A percentile compares a stretch with the other conserved stretches of the same genome.
Conservation (phyloP, 805 yeast species). For the Candida namnaoensis region DNA sequence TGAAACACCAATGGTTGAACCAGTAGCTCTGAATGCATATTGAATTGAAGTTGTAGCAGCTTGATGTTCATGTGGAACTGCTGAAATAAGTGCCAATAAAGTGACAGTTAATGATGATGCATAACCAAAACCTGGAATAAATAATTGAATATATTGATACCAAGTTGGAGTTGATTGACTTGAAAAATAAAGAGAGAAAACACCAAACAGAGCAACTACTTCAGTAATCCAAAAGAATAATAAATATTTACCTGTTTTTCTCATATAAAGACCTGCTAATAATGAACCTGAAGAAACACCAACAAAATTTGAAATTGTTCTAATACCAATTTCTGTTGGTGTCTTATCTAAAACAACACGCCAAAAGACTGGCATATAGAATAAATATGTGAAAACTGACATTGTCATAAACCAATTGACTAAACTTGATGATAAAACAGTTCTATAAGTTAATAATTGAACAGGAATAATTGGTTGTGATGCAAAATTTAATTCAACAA, state of each 20-base stretch:
- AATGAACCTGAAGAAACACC: constrained; percentile 65
- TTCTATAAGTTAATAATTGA: constrained; percentile 41
- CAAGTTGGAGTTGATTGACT: constrained; percentile 16
- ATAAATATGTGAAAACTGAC: constrained; percentile 54
- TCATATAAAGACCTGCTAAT: constrained; percentile 59
- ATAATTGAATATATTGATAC: constrained; percentile 34
- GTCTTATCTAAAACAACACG: constrained; percentile 41
- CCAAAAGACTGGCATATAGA: constrained; percentile 64
- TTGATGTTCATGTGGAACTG: constrained; percentile 61
- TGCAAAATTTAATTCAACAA: constrained; percentile 28
- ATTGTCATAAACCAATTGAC: constrained; percentile 65
- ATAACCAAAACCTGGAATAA: constrained; percentile 57
- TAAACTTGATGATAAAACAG: constrained; percentile 55
- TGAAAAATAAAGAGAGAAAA: constrained; percentile 21
- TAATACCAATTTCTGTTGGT: constrained; percentile 48
- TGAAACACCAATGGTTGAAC: constrained; percentile 78
- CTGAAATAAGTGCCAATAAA: constrained; percentile 64
- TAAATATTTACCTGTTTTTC: constrained; percentile 56
- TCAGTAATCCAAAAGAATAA: constrained; percentile 34
- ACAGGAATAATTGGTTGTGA: constrained; percentile 59
- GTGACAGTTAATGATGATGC: constrained; percentile 65
- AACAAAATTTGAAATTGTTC: constrained; percentile 51
- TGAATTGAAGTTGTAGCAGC: constrained; percentile 87
- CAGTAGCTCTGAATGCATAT: constrained; percentile 80
- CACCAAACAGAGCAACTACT: constrained; percentile 37